Base-by-base conservation (phyloP, 257 asterid species). In the Paraleonurus japonicus region DNA sequence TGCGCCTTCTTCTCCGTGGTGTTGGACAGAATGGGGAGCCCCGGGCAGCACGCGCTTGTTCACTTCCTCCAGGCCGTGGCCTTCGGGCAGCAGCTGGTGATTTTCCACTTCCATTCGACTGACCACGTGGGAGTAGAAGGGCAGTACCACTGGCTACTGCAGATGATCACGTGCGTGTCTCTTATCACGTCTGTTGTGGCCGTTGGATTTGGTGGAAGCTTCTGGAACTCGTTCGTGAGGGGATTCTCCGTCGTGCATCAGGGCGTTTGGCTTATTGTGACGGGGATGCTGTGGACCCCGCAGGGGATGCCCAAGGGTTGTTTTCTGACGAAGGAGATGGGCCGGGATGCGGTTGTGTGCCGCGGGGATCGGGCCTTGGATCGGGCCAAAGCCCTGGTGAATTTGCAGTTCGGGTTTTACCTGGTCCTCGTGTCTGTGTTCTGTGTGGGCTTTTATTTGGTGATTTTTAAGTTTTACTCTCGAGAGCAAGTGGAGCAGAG, bases 91-190 rank as follows among this genome's bases (percentile, higher is more conserved):
- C 88, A 90, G 80, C 83, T 90, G 3, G 83, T 92, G n/a, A 81
- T 85, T 27, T 80, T 92, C 64, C 92, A 88, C 73, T 85, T 92
- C 59, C 98, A 92, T 71, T 90, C 98, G 1, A 78, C 89, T 4
- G 96, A 92, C 61, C 96, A 92, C 57, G 75, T 78, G 88, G 98
- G 98, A 0, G 55, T 90, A 8, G 98, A 92, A 67, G 98, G 96
- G 6, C 91, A 87, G 77, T 92, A 92, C 81, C 98, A 92, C 47
- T 85, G 84, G 88, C 88, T 90, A 2, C 83, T 89, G 1, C 96
- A 89, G 76, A 33, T 85, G 16, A 80, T 81, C 35, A 87, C 92
- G 1, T 78, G 81, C 32, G 79, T 77, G 2, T 64, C 86, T 0
- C 72, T 92, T 6, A 0, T 80, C 50, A 75, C 96, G 0, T 84